These are phyloP conservation scores for Suhomyces anneliseae DNA, from an alignment of 1,139 yeast genomes.

Conservation along the genomic window DNA sequence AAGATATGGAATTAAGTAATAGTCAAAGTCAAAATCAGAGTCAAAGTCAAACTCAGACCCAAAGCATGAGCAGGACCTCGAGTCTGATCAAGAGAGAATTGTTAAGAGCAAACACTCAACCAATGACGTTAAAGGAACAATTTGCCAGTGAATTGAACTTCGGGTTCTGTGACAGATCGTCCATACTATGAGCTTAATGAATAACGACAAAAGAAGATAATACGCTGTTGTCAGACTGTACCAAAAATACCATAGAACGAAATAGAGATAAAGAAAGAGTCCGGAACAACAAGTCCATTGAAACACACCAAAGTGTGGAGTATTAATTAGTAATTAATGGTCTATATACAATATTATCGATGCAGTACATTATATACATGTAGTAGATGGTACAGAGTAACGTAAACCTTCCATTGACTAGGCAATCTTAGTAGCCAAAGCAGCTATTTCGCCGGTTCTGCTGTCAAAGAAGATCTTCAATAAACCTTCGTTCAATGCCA, in stretches of 20 bases:
- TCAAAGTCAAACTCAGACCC: too few relatives aligned
- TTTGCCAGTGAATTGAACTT: conserved; percentile 30
- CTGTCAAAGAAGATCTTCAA: conserved; percentile 34
- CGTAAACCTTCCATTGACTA: background rate
- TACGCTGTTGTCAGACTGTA: too few relatives aligned
- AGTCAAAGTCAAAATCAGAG: too few relatives aligned
- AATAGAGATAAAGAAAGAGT: too few relatives aligned
- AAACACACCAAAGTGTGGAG: too few relatives aligned
- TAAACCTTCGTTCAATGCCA: conserved; percentile 26
- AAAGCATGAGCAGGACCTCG: background rate
- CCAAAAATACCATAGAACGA: too few relatives aligned
- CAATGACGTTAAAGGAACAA: conserved; percentile 34
- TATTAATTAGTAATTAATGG: too few relatives aligned
- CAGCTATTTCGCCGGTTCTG: conserved; percentile 23
- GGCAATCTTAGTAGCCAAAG: conserved; percentile 12
- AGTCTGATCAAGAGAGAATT: conserved; percentile 3
- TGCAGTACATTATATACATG: too few relatives aligned
- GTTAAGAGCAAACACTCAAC: conserved; percentile 28
- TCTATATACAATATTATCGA: too few relatives aligned
- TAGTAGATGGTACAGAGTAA: too few relatives aligned
- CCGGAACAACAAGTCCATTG: too few relatives aligned
- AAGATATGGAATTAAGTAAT: conserved; percentile 9
- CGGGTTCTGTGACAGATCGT: conserved; percentile 12
- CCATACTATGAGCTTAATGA: conserved; percentile 7
- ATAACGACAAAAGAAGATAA: too few relatives aligned